Conservation (phyloP, 1,284 basidiomycete species). For the Hymenochaete sp. region DNA sequence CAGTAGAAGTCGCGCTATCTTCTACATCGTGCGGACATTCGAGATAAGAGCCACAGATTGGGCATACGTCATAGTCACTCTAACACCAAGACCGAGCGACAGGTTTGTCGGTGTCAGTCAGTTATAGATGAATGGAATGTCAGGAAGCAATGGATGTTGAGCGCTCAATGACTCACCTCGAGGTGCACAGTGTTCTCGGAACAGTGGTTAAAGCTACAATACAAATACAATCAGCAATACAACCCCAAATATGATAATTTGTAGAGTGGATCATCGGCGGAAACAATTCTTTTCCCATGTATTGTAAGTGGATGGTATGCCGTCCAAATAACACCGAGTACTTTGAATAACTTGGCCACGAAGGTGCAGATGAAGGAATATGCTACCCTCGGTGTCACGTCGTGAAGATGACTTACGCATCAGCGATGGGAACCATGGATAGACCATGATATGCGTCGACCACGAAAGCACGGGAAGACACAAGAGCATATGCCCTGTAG, state of each 20-base stretch:
- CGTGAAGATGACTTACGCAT: slow-evolving; percentile 49
- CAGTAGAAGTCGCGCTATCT: slow-evolving; percentile 1
- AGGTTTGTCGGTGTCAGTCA: neutral
- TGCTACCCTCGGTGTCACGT: no score
- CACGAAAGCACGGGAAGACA: slow-evolving; percentile 81
- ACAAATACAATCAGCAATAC: neutral
- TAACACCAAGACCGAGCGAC: slow-evolving; percentile 25
- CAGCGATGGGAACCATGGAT: slow-evolving; percentile 84
- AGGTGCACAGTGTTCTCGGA: slow-evolving; percentile 70
- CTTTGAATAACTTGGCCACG: no score
- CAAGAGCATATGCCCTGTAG: slow-evolving; percentile 67
- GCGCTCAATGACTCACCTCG: slow-evolving; percentile 41
- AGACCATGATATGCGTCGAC: slow-evolving; percentile 81
- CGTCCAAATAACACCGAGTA: no score
- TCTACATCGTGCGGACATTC: slow-evolving; percentile 67
- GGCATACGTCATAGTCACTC: slow-evolving; percentile 81
- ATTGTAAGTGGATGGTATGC: neutral
- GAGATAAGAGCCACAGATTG: slow-evolving; percentile 64
- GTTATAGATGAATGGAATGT: slow-evolving; percentile 1
- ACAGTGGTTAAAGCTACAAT: slow-evolving; percentile 71
- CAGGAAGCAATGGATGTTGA: neutral
- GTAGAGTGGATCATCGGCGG: neutral
- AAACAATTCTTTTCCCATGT: slow-evolving; percentile 3
- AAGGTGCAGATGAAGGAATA: slow-evolving; percentile 1
- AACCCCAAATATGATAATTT: neutral